phyloP scores from a whole-genome alignment of 768 basidiomycete species.

The Mycena vulgaris region DNA sequence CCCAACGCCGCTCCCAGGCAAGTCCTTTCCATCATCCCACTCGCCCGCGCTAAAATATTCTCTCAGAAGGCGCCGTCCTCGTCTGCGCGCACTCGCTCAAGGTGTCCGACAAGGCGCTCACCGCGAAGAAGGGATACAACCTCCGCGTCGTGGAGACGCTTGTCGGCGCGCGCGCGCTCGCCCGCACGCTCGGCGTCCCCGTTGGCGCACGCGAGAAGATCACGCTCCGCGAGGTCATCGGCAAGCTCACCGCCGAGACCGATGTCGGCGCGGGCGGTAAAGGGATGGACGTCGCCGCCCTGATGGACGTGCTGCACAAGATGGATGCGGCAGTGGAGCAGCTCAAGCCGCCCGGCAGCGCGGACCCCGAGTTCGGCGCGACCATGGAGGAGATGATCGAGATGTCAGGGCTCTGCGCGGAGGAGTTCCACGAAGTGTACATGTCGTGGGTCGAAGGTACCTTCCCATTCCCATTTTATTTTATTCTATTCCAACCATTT shows the following conservation, averaged over 20 bases:
- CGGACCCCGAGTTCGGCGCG: slow-evolving; percentile 69
- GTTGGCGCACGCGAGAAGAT: slow-evolving; percentile 65
- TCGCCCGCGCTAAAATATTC: no score
- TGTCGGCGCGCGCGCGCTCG: slow-evolving; percentile 82
- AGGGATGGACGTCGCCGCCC: slow-evolving; percentile 60
- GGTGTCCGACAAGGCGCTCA: slow-evolving; percentile 83
- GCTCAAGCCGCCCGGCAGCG: slow-evolving; percentile 61
- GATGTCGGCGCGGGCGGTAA: slow-evolving; percentile 54
- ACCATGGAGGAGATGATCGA: slow-evolving; percentile 83
- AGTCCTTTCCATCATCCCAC: background rate
- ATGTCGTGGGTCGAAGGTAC: slow-evolving; percentile 87
- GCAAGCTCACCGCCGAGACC: slow-evolving; percentile 65
- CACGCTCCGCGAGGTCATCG: slow-evolving; percentile 78
- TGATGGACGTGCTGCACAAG: slow-evolving; percentile 64
- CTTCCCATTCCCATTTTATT: slow-evolving; percentile 8
- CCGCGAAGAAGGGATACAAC: slow-evolving; percentile 87
- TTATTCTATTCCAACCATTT: background rate
- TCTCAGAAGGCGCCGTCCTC: slow-evolving; percentile 64
- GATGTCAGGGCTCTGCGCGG: slow-evolving; percentile 69
- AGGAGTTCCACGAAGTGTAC: slow-evolving; percentile 76
- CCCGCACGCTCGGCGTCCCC: slow-evolving; percentile 66
- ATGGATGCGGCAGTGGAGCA: slow-evolving; percentile 66
- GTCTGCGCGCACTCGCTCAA: slow-evolving; percentile 90
- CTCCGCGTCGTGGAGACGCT: slow-evolving; percentile 94
- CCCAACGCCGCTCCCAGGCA: slow-evolving; percentile 70